Conservation (phyloP, 2,329 filamentous ascomycete species). For the Colletotrichum sp. region DNA sequence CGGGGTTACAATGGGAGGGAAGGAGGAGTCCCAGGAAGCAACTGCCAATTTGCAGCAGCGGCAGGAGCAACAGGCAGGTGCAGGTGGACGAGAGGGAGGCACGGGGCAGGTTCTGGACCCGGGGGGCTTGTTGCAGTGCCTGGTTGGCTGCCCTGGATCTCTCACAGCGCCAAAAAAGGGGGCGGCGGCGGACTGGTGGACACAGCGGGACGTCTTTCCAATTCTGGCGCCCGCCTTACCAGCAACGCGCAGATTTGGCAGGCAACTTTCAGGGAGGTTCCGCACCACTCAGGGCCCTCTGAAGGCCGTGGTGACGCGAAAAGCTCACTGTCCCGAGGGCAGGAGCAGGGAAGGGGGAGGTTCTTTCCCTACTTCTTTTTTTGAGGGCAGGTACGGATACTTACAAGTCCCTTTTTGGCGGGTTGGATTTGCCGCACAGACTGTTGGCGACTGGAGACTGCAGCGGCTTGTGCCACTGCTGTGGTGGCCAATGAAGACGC, state of each 20-base stretch:
- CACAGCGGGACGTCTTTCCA: not conserved
- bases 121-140: not conserved
- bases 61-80: not conserved
- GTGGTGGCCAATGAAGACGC: not conserved
- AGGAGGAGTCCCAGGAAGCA: not conserved
- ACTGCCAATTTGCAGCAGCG: not conserved
- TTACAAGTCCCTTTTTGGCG: not conserved
- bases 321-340: not conserved
- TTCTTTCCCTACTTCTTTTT: too few relatives aligned
- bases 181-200: not conserved
- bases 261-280: not conserved
- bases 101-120: not conserved
- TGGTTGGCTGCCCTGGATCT: not conserved
- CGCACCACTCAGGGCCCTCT: not conserved
- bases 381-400: too few relatives aligned
- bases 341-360: not conserved
- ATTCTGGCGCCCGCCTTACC: not conserved
- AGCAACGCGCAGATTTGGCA: not conserved
- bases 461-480: not conserved
- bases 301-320: not conserved
- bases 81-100: not conserved
- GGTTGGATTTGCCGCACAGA: slow-evolving; percentile 11
- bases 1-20: not conserved
- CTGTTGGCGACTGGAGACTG: not conserved
- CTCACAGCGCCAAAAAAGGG: slow-evolving; percentile 1